Percentiles rank a stretch among this genome's conserved stretches.
These are phyloP conservation scores for Boletales sp. DNA, from an alignment of 768 basidiomycete genomes.

Conservation along the genomic window DNA sequence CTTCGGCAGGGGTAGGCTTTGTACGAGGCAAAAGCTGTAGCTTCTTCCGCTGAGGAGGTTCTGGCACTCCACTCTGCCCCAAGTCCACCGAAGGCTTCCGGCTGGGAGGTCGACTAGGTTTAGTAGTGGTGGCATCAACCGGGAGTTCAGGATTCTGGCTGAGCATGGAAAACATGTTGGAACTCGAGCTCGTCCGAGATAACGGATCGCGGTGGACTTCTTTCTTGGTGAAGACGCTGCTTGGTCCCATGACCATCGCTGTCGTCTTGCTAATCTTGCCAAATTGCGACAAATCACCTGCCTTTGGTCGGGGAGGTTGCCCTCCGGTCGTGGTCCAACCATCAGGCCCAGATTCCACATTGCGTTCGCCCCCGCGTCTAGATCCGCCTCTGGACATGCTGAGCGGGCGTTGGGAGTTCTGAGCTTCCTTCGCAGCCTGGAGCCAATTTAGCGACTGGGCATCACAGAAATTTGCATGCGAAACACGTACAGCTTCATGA, in stretches of 20 bases:
- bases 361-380: conserved; percentile 75
- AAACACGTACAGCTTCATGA: conserved; percentile 69
- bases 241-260: conserved; percentile 78
- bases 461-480: background rate
- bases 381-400: conserved; percentile 92
- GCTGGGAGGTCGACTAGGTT: conserved; percentile 50
- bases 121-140: conserved; percentile 46
- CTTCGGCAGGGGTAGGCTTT: conserved; percentile 52
- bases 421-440: conserved; percentile 80
- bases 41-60: conserved; percentile 58
- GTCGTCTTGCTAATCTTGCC: conserved; percentile 78
- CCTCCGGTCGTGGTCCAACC: conserved; percentile 81
- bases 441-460: conserved; percentile 4
- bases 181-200: conserved; percentile 72
- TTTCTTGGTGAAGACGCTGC: conserved; percentile 81
- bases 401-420: conserved; percentile 54
- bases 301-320: conserved; percentile 60
- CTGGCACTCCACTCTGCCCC: conserved; percentile 41
- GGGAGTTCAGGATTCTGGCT: conserved; percentile 57
- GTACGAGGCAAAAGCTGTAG: conserved; percentile 77
- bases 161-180: conserved; percentile 89
- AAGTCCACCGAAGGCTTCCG: conserved; percentile 53
- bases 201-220: conserved; percentile 67
- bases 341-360: conserved; percentile 64
- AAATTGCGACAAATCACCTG: conserved; percentile 82